phyloP scores from a whole-genome alignment of 345 rosid species.

The Stellera chamaejasme region DNA sequence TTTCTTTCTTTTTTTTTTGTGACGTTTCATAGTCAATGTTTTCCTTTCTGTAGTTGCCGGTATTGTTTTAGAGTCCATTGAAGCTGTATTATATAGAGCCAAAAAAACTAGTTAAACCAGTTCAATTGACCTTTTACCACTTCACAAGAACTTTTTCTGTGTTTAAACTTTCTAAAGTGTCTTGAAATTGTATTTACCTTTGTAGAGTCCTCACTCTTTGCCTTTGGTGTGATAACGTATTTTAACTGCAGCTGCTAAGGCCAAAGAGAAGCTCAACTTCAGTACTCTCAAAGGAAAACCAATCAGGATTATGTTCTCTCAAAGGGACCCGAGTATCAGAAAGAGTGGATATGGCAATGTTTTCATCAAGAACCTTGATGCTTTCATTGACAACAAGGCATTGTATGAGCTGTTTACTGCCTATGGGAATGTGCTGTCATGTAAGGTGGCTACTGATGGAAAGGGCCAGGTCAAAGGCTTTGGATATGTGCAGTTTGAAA shows the following conservation, averaged over 20 bases:
- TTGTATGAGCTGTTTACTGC: slow-evolving; percentile 36
- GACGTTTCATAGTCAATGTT: too few relatives aligned
- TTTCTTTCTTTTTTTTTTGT: too few relatives aligned
- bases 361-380: slow-evolving; percentile 53
- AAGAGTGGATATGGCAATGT: slow-evolving; percentile 51
- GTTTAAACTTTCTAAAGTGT: too few relatives aligned
- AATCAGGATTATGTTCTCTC: slow-evolving; percentile 55
- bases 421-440: slow-evolving; percentile 52
- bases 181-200: too few relatives aligned
- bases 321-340: slow-evolving; percentile 52
- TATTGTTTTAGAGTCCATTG: too few relatives aligned
- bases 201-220: too few relatives aligned
- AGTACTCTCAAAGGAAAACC: slow-evolving; percentile 42
- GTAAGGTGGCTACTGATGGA: slow-evolving; percentile 47
- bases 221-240: neutral
- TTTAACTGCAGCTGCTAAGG: slow-evolving; percentile 35
- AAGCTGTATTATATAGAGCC: too few relatives aligned
- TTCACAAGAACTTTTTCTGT: too few relatives aligned
- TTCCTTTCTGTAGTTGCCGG: too few relatives aligned
- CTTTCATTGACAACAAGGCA: slow-evolving; percentile 40
- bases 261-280: slow-evolving; percentile 47
- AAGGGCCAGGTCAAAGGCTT: slow-evolving; percentile 40
- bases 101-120: too few relatives aligned
- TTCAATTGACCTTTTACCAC: too few relatives aligned
- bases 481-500: slow-evolving; percentile 63